These are phyloP conservation scores for Pseudocercospora eumusae DNA, from an alignment of 2,329 filamentous ascomycete species.

Conservation along the genomic window DNA sequence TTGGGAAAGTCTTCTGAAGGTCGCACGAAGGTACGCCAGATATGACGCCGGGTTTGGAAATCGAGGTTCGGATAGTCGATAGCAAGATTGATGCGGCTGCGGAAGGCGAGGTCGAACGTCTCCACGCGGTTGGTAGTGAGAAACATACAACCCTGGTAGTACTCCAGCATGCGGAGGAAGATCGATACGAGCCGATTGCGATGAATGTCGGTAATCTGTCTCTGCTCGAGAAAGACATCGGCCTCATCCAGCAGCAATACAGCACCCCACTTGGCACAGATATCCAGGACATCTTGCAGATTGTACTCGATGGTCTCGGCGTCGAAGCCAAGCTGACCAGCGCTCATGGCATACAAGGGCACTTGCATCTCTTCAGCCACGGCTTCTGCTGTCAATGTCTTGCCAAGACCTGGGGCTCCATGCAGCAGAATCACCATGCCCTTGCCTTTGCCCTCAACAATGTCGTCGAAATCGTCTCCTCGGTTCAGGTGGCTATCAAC, in stretches of 20 bases:
- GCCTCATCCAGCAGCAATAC: conserved; percentile 62
- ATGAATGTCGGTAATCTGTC: conserved; percentile 37
- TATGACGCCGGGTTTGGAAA: conserved; percentile 29
- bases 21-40: conserved; percentile 32
- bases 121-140: conserved; percentile 43
- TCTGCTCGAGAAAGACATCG: conserved; percentile 61
- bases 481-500: conserved; percentile 22
- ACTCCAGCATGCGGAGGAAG: conserved; percentile 43
- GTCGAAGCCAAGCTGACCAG: conserved; percentile 27
- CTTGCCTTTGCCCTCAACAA: conserved; percentile 39
- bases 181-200: conserved; percentile 45
- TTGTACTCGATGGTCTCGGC: conserved; percentile 22
- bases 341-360: conserved; percentile 44
- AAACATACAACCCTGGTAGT: conserved; percentile 37
- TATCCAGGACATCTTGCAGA: conserved; percentile 40
- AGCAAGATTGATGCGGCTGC: conserved; percentile 40
- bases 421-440: conserved; percentile 42
- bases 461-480: conserved; percentile 34
- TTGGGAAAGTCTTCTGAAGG: conserved; percentile 19
- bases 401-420: conserved; percentile 43
- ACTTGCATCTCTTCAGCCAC: conserved; percentile 40
- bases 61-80: conserved; percentile 39
- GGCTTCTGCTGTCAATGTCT: conserved; percentile 35
- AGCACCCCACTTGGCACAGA: conserved; percentile 56
- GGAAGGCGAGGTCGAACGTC: conserved; percentile 42